These are phyloP conservation scores for Citeromyces nyonsensis DNA, from an alignment of 805 yeast species.

Conservation along the genomic window DNA sequence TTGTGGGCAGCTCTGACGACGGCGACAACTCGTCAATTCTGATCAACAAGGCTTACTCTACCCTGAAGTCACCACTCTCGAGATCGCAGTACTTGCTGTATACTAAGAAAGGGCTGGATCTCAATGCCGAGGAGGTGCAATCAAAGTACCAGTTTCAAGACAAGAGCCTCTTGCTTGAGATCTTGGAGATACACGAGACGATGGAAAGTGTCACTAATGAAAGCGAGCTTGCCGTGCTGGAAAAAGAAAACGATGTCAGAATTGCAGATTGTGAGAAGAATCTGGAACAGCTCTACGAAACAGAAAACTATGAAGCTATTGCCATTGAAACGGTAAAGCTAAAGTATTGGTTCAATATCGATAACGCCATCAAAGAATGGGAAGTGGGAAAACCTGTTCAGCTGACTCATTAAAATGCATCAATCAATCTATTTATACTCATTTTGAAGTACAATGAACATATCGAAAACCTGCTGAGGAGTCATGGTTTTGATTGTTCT, in stretches of 20 bases:
- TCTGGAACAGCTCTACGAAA: slow-evolving; percentile 29
- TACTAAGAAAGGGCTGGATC: slow-evolving; percentile 28
- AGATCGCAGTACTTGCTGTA: slow-evolving; percentile 50
- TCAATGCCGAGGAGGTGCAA: slow-evolving; percentile 40
- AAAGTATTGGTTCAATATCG: slow-evolving; percentile 76
- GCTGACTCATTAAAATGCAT: slow-evolving; percentile 51
- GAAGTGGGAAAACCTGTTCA: slow-evolving; percentile 53
- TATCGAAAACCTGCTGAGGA: slow-evolving; percentile 30
- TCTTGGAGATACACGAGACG: slow-evolving; percentile 75
- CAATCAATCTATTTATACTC: slow-evolving; percentile 16
- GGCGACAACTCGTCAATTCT: slow-evolving; percentile 26
- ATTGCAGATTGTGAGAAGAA: slow-evolving; percentile 26
- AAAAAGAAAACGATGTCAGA: slow-evolving; percentile 39
- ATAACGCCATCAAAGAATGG: slow-evolving; percentile 64
- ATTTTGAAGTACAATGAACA: slow-evolving; percentile 41
- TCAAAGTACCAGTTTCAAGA: slow-evolving; percentile 19
- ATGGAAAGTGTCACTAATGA: slow-evolving; percentile 51
- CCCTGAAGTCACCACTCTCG: slow-evolving; percentile 51
- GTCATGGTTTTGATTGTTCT: slow-evolving; percentile 27
- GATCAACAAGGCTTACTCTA: slow-evolving; percentile 66
- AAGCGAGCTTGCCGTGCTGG: slow-evolving; percentile 37
- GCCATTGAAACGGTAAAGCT: slow-evolving; percentile 54
- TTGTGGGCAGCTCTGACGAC: slow-evolving; percentile 11
- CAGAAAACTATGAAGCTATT: slow-evolving; percentile 38
- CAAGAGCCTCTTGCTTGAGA: slow-evolving; percentile 51